Base-by-base conservation (phyloP, 148 eudicot species). In the Rhododendron henanense region DNA sequence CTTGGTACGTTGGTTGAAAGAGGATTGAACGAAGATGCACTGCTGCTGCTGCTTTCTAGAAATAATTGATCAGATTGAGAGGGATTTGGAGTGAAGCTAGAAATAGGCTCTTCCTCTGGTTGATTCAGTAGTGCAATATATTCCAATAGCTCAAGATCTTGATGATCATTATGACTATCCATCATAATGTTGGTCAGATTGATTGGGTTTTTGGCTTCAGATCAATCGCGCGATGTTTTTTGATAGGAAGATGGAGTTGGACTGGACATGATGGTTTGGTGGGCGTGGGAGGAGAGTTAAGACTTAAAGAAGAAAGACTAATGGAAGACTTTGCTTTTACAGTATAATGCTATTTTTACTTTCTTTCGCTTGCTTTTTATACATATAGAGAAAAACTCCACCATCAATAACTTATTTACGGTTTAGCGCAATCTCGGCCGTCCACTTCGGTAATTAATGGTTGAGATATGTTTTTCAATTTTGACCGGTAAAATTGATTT, bases 261-360 rank as follows among this genome's bases (percentile, higher is more conserved):
- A 37, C 84, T 23, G 51, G 84, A 37, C 84, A 61, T 82, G 84
- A 69, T 57, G 84, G 74, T 16, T 35, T 35, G 37, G 37, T 35
- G 37, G 37, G 37, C 37, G 37, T 16, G 57, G 69, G 78, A 74
- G 41, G 78, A 33, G 51, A 13, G 55, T 51, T 51, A 13, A 51
- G 44, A 41, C 44, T 41, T 41, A 2, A 10, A 51, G 14, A 51
- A 18, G 16, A 44, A 82, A 44, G 84, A 82, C 84, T 41, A 63
- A 63, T 10, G 15, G 53, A 81, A 59, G 75, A 82, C 84, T 82
- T 77, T 6, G 79, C 77, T 39, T 45, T 74, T 33, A 2, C 37
- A 35, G 37, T 2, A 35, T 14, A 74, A 3, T 74, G 78, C 19
- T 10, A 13, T 3, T 35, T 37, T 74, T 41, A 74, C 78, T 28